phyloP scores from a whole-genome alignment of 208 protist species.

The Leishmania gerbilli region DNA sequence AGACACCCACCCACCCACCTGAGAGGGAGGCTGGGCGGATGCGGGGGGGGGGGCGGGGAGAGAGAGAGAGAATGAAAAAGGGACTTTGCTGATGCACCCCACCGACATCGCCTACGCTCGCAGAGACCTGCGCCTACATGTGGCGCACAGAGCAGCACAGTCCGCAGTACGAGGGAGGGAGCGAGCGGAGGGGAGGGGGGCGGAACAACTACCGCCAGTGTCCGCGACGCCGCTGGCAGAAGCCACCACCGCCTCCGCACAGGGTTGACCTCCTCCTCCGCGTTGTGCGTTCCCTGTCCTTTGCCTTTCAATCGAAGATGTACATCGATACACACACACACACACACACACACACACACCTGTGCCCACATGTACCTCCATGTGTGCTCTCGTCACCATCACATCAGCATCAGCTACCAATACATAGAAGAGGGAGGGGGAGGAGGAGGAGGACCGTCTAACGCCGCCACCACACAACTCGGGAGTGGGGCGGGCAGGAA shows the following conservation, averaged over 20 bases:
- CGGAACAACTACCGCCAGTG: neutral
- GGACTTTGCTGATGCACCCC: neutral
- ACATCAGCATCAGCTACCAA: neutral
- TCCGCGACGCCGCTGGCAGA: neutral
- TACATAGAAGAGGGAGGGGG: neutral
- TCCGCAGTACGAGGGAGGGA: neutral
- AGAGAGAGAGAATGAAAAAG: neutral
- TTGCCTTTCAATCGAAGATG: constrained; percentile 2
- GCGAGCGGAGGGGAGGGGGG: neutral
- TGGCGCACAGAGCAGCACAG: neutral
- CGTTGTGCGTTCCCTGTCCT: neutral
- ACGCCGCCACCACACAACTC: neutral
- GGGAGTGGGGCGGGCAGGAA: neutral
- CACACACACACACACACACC: constrained; percentile 9
- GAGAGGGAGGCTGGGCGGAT: neutral
- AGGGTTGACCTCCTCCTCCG: neutral
- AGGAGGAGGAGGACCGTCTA: neutral
- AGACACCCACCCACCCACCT: neutral
- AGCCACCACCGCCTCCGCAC: neutral
- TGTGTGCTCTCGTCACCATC: neutral
- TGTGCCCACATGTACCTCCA: neutral
- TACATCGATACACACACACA: constrained; percentile 8
- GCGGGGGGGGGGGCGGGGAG: neutral
- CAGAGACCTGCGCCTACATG: neutral
- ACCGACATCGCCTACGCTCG: neutral